Percentiles rank a stretch among this genome's conserved stretches.
Conservation (phyloP, 345 rosid species). For the Pistacia atlantica region DNA sequence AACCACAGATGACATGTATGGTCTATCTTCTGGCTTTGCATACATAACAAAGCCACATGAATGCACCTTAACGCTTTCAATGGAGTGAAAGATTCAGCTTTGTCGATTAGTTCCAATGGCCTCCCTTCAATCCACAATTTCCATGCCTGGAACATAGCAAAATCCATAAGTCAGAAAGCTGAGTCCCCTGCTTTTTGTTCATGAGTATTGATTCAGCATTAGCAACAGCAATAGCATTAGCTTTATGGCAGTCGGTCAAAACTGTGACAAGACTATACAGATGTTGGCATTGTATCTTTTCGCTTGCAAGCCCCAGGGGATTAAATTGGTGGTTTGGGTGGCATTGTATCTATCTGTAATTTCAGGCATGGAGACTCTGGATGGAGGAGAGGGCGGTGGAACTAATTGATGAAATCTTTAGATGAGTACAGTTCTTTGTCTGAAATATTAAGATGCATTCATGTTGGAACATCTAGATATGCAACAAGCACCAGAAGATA, state of each 20-base stretch:
- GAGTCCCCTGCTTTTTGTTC: too few relatives aligned
- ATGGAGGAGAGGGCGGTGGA: conserved; percentile 33
- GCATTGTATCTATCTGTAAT: conserved; percentile 14
- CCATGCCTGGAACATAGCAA: conserved; percentile 39
- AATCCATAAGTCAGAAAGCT: background rate
- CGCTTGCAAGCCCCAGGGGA: too few relatives aligned
- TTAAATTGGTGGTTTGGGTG: too few relatives aligned
- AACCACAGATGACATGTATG: conserved; percentile 16
- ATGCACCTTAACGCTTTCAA: background rate
- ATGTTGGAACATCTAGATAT: conserved; percentile 18
- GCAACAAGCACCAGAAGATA: conserved; percentile 22
- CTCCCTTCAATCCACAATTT: conserved; percentile 34
- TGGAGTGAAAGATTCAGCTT: background rate
- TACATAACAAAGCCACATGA: background rate
- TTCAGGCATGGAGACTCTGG: conserved; percentile 33
- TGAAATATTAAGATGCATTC: conserved; percentile 15
- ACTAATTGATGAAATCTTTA: background rate
- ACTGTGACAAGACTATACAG: too few relatives aligned
- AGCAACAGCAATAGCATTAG: too few relatives aligned
- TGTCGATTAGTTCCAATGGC: conserved; percentile 28
- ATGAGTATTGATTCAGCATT: too few relatives aligned
- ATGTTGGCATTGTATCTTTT: too few relatives aligned
- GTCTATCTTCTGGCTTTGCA: background rate
- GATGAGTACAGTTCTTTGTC: background rate
- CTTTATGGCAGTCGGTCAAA: too few relatives aligned